These are phyloP conservation scores for Entophlyctis helioformis DNA, from an alignment of 192 early-diverging fungal species.

Conservation along the genomic window DNA sequence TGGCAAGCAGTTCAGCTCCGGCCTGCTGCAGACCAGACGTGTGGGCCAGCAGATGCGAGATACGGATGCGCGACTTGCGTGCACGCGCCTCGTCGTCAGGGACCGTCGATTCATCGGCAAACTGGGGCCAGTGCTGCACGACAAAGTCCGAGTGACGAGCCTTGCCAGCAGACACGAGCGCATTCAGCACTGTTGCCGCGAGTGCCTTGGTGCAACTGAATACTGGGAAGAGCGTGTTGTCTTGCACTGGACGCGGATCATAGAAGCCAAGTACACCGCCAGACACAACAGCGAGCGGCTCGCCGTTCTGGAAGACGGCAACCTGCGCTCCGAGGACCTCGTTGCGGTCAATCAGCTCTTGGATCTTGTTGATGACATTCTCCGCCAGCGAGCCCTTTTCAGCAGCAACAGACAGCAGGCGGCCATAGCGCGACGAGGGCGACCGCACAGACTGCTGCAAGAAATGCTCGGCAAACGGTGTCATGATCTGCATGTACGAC, in stretches of 20 bases:
- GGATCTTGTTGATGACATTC: not conserved
- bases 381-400: slow-evolving; percentile 2
- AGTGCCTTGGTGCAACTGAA: slow-evolving; percentile 10
- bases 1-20: not conserved
- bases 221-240: slow-evolving; percentile 12
- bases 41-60: slow-evolving; percentile 9
- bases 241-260: slow-evolving; percentile 8
- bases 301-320: slow-evolving; percentile 1
- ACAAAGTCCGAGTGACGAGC: slow-evolving; percentile 6
- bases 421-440: no score
- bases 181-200: slow-evolving; percentile 5
- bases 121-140: slow-evolving; percentile 8
- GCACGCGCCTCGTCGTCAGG: no score
- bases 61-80: slow-evolving; percentile 10
- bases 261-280: slow-evolving; percentile 8
- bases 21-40: slow-evolving; percentile 9
- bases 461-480: slow-evolving; percentile 13
- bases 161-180: slow-evolving; percentile 4
- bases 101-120: no score
- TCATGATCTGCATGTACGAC: slow-evolving; percentile 18
- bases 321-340: slow-evolving; percentile 9
- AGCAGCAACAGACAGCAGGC: no score
- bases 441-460: not conserved
- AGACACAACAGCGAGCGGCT: slow-evolving; percentile 5
- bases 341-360: slow-evolving; percentile 8